These are phyloP conservation scores for Blastobotrys peoriensis DNA, from an alignment of 805 yeast species.

Conservation along the genomic window DNA sequence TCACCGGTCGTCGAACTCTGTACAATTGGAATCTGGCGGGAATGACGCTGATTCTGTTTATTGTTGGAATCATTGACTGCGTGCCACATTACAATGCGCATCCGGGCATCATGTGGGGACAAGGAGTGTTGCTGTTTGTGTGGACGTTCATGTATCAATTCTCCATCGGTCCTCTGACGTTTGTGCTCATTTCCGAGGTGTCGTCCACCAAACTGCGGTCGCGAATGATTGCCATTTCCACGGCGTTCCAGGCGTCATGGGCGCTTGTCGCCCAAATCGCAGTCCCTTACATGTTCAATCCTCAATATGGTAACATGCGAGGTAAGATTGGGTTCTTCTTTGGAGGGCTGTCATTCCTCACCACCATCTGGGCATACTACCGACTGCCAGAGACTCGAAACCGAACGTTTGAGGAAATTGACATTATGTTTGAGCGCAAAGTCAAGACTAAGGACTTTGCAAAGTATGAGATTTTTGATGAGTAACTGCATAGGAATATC, in stretches of 20 bases:
- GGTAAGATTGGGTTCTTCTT: constrained; percentile 47
- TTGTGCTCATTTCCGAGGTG: constrained; percentile 38
- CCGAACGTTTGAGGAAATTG: constrained; percentile 57
- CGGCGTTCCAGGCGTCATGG: constrained; percentile 27
- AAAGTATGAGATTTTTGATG: constrained; percentile 7
- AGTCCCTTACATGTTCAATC: constrained; percentile 46
- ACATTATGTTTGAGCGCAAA: constrained; percentile 39
- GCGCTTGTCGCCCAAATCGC: constrained; percentile 19
- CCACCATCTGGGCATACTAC: constrained; percentile 41
- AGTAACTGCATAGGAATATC: too few species aligned
- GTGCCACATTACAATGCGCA: constrained; percentile 7
- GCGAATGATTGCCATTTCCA: constrained; percentile 34
- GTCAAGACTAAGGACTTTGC: constrained; percentile 14
- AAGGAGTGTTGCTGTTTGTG: constrained; percentile 41
- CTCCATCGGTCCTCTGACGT: constrained; percentile 41
- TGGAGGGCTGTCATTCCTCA: constrained; percentile 34
- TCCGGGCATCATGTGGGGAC: constrained; percentile 24
- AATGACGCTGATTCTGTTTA: constrained; percentile 35
- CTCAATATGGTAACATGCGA: constrained; percentile 40
- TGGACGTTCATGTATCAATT: constrained; percentile 42
- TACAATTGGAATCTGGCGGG: constrained; percentile 31
- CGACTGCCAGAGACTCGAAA: constrained; percentile 55
- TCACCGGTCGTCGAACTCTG: constrained; percentile 21
- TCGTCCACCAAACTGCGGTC: constrained; percentile 38
- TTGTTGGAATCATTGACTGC: constrained; percentile 34